These are phyloP conservation scores for Fusarium robinianum DNA, from an alignment of 2,329 filamentous ascomycete genomes.

Conservation along the genomic window DNA sequence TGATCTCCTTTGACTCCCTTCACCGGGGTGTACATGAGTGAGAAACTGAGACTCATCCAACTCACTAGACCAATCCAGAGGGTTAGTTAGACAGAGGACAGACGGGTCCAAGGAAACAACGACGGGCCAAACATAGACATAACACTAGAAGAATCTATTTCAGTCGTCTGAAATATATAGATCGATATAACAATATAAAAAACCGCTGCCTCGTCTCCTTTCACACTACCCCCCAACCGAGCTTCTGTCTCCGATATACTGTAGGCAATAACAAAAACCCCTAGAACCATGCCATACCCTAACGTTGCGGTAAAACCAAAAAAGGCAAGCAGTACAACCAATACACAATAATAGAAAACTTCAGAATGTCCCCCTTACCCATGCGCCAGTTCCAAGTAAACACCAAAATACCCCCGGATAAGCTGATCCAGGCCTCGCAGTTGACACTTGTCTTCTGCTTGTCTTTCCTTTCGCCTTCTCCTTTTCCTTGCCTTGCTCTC, in stretches of 20 bases:
- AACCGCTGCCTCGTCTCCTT: constrained; percentile 22
- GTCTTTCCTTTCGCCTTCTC: constrained; percentile 8
- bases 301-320: constrained; percentile 7
- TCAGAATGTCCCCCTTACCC: constrained; percentile 18
- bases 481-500: too few species aligned
- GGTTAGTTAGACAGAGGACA: too few species aligned
- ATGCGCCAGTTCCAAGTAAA: constrained; percentile 33
- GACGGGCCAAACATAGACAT: constrained; percentile 1
- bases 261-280: constrained; percentile 20
- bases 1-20: too few species aligned
- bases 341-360: constrained; percentile 29
- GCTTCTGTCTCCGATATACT: constrained; percentile 12
- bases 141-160: constrained; percentile 29
- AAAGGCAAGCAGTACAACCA: constrained; percentile 15
- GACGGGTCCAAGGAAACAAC: too few species aligned
- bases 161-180: constrained; percentile 27
- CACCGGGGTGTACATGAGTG: too few species aligned
- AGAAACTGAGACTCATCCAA: too few species aligned
- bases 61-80: background rate
- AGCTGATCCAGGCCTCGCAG: too few species aligned
- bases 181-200: constrained; percentile 28
- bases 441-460: constrained; percentile 14
- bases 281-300: constrained; percentile 18
- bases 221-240: constrained; percentile 18
- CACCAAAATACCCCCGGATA: constrained; percentile 22